Evolutionary conservation across 2,329 filamentous ascomycete genomes (phyloP).

Genomic region (Pseudogymnoascus sp.): DNA sequence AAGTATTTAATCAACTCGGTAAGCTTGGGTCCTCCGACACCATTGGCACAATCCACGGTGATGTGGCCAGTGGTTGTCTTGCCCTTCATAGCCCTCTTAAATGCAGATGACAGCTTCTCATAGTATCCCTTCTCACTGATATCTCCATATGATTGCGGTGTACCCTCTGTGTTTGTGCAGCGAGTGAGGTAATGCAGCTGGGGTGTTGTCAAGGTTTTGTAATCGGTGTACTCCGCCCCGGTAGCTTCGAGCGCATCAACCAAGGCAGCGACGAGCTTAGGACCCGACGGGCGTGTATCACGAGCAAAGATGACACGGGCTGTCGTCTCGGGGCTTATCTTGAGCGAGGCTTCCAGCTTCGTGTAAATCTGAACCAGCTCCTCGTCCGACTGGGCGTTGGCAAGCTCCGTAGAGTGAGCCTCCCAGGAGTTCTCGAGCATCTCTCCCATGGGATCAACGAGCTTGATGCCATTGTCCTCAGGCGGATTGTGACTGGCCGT

Average conservation of each 20-base stretch:
- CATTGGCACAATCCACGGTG: slow-evolving; percentile 92
- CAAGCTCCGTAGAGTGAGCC: slow-evolving; percentile 74
- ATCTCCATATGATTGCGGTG: slow-evolving; percentile 78
- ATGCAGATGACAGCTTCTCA: slow-evolving; percentile 79
- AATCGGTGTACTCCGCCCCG: slow-evolving; percentile 69
- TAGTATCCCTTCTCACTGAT: slow-evolving; percentile 91
- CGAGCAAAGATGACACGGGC: slow-evolving; percentile 83
- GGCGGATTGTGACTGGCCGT: slow-evolving; percentile 90
- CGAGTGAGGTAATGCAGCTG: slow-evolving; percentile 95
- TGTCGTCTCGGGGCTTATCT: slow-evolving; percentile 61
- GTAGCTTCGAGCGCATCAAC: slow-evolving; percentile 72
- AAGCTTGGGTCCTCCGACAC: slow-evolving; percentile 88
- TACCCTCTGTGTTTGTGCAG: slow-evolving; percentile 87
- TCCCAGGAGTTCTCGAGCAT: slow-evolving; percentile 98
- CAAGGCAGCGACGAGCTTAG: slow-evolving; percentile 71
- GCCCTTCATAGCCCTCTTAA: slow-evolving; percentile 72
- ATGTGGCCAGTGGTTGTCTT: slow-evolving; percentile 66
- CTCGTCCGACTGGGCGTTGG: slow-evolving; percentile 73
- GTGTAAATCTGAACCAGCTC: slow-evolving; percentile 70
- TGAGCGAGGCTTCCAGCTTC: slow-evolving; percentile 64
- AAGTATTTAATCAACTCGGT: slow-evolving; percentile 78
- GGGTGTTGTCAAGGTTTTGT: slow-evolving; percentile 89
- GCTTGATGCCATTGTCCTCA: slow-evolving; percentile 85
- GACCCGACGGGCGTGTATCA: slow-evolving; percentile 88
- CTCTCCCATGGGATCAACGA: slow-evolving; percentile 95